Base-by-base conservation (phyloP, 164 flowering plant genomes). In the Dillenia turbinata region DNA sequence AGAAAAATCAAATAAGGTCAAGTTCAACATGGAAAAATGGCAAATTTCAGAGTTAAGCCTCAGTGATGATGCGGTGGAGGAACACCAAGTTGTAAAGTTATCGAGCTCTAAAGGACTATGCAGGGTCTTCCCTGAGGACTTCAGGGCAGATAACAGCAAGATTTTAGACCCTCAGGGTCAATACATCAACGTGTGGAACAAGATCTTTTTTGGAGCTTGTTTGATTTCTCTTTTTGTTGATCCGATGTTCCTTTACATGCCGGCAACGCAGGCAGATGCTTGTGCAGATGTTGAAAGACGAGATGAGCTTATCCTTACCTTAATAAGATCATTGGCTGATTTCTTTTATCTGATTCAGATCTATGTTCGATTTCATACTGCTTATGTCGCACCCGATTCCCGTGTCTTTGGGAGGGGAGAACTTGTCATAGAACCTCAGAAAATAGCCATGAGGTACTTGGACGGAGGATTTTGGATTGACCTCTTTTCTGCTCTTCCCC, bases 371-470 rank as follows among this genome's bases (percentile, higher is more conserved):
- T 93, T 90, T 71, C 79, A 79, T 14, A 93, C 96, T 17, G 98
- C 98, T 56, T 93, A 77, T 63, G 75, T 93, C 15, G 97, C 95
- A 5, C 98, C 97, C 47, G 85, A 89, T 71, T 93, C 97, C 63
- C 93, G 92, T 53, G 97, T 90, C 2, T 89, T 93, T 77, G 98
- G 97, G 63, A 80, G 97, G 76, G 98, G 97, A 49, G 97, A 93
- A 74, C 95, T 93, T 61, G 96, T 90, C 8, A 83, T 87, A 16
- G 87, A 90, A 49, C 58, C 85, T 57, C 62, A 71, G 3, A 85
- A 90, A 75, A 87, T 93, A 55, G 92, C 92, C 2, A 56, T 61
- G 3, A 81, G 88, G 63, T 93, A 90, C 72, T 67, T 90, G 5
- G 55, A 72, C 1, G 77, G 59, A 70, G 74, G 63, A 8, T 87